Conservation (phyloP, 1,139 yeast genomes). For the Eremothecium sinecaudum region DNA sequence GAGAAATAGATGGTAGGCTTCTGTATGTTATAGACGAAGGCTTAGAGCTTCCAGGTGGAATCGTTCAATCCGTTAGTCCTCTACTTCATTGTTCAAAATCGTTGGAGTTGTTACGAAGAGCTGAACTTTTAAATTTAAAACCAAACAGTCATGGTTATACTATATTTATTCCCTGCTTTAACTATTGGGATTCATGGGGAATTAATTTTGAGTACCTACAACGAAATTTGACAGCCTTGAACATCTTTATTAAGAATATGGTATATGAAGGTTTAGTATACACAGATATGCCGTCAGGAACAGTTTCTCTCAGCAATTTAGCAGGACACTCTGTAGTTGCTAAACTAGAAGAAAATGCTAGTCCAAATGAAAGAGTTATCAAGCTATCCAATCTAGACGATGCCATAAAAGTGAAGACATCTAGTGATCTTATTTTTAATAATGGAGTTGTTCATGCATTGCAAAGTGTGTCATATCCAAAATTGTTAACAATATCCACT, state of each 20-base stretch:
- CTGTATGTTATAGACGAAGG: conserved; percentile 59
- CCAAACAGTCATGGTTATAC: conserved; percentile 56
- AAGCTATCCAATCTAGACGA: conserved; percentile 27
- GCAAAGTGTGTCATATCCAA: conserved; percentile 49
- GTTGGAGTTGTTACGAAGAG: conserved; percentile 40
- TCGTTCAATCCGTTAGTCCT: conserved; percentile 47
- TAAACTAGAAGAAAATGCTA: conserved; percentile 5
- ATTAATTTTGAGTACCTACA: conserved; percentile 53
- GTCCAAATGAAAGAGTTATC: conserved; percentile 8
- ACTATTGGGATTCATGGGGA: conserved; percentile 63
- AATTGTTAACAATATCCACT: conserved; percentile 44
- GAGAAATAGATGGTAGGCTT: conserved; percentile 44
- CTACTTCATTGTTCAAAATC: conserved; percentile 46
- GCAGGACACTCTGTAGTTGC: conserved; percentile 29
- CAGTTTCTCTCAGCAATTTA: conserved; percentile 31
- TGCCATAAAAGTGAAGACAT: conserved; percentile 30
- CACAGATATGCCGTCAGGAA: conserved; percentile 42
- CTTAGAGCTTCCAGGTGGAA: conserved; percentile 44
- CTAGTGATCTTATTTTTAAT: conserved; percentile 64
- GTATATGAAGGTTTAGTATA: conserved; percentile 60
- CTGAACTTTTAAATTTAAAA: conserved; percentile 39
- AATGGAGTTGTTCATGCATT: conserved; percentile 83
- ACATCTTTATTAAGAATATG: conserved; percentile 44
- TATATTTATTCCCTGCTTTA: conserved; percentile 66
- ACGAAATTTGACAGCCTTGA: conserved; percentile 42